Conservation (phyloP, 2,329 filamentous ascomycete genomes). For the Colletotrichum orbiculare region DNA sequence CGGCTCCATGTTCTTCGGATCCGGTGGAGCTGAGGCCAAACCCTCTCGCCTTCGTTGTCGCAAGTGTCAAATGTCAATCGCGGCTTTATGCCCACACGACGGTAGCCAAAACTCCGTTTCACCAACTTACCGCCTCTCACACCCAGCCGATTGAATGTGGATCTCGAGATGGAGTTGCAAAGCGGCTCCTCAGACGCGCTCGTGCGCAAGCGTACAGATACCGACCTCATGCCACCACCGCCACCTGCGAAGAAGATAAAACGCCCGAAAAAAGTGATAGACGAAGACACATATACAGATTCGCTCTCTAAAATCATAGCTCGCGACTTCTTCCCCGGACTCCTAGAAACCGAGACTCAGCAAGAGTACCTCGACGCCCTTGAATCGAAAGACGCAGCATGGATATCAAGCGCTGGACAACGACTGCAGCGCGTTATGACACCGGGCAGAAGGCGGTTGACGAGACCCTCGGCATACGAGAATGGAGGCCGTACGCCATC, state of each 20-base stretch:
- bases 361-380: slow-evolving; percentile 93
- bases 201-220: slow-evolving; percentile 73
- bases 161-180: slow-evolving; percentile 51
- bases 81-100: no score
- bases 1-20: no score
- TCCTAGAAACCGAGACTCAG: slow-evolving; percentile 86
- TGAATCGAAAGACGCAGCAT: slow-evolving; percentile 83
- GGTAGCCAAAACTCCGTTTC: no score
- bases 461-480: slow-evolving; percentile 42
- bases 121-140: no score
- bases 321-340: slow-evolving; percentile 94
- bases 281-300: slow-evolving; percentile 93
- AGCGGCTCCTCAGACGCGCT: slow-evolving; percentile 65
- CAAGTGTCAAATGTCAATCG: no score
- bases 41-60: no score
- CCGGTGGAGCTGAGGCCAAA: no score
- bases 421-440: slow-evolving; percentile 84
- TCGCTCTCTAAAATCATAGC: slow-evolving; percentile 94
- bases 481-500: slow-evolving; percentile 68
- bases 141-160: no score
- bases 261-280: slow-evolving; percentile 85
- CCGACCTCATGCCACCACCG: slow-evolving; percentile 87
- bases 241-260: slow-evolving; percentile 90
- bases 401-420: slow-evolving; percentile 85
- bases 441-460: slow-evolving; percentile 65